phyloP scores from a whole-genome alignment of 2,329 filamentous ascomycete genomes.

The Aspergillus carbonarius region DNA sequence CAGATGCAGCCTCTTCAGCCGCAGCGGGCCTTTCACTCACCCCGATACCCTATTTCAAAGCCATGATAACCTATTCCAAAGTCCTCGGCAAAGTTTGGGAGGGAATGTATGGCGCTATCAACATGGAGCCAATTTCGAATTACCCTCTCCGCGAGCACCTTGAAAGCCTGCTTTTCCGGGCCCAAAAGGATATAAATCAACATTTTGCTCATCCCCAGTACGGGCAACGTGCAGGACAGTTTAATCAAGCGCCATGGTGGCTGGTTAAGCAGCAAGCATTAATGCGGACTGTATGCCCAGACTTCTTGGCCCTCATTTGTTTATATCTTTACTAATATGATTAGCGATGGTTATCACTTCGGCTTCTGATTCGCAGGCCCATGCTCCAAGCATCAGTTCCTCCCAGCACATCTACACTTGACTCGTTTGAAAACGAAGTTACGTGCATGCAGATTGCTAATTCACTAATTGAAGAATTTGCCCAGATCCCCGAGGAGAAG shows the following conservation, averaged over 20 bases:
- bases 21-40: neutral
- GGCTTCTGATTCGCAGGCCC: constrained; percentile 21
- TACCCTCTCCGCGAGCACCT: constrained; percentile 18
- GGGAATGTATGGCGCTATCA: constrained; percentile 19
- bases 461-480: constrained; percentile 20
- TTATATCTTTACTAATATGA: neutral
- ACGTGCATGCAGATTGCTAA: constrained; percentile 21
- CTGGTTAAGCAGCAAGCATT: constrained; percentile 20
- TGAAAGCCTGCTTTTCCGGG: constrained; percentile 15
- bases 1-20: neutral
- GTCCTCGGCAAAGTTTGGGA: constrained; percentile 26
- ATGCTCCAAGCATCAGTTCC: constrained; percentile 11
- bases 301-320: neutral
- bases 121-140: neutral
- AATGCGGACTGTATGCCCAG: constrained; percentile 22
- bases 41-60: constrained; percentile 19
- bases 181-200: constrained; percentile 14
- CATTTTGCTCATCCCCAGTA: constrained; percentile 17
- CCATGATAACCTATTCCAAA: constrained; percentile 22
- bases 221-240: neutral
- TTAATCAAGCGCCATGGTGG: constrained; percentile 16
- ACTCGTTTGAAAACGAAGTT: constrained; percentile 20
- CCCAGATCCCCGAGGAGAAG: constrained; percentile 19
- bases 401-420: neutral
- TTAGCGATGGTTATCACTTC: constrained; percentile 22